phyloP scores from a whole-genome alignment of 768 basidiomycete genomes.

The Boletus reticulatus region DNA sequence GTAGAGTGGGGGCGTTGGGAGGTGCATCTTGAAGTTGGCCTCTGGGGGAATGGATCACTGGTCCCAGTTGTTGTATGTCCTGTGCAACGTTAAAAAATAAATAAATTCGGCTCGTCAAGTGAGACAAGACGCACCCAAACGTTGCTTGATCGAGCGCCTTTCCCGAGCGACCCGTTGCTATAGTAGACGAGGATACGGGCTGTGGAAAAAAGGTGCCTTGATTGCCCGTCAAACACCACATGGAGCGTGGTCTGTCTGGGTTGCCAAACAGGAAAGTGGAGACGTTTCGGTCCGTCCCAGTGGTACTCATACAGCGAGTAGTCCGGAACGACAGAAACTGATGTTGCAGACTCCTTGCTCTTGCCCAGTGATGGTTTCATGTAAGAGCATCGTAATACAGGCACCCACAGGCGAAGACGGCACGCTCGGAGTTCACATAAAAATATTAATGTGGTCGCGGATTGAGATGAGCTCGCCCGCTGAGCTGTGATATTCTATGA shows the following conservation, averaged over 20 bases:
- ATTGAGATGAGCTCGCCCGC: not conserved
- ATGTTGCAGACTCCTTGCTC: constrained; percentile 7
- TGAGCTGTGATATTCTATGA: not conserved
- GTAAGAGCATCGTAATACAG: constrained; percentile 5
- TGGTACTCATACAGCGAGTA: constrained; percentile 19
- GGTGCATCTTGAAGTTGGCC: not conserved
- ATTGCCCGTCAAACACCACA: constrained; percentile 22
- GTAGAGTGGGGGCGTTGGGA: constrained; percentile 15
- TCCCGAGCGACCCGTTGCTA: not conserved
- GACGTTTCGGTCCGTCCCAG: constrained; percentile 24
- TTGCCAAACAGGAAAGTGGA: constrained; percentile 21
- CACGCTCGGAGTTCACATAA: not conserved
- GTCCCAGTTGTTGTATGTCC: constrained; percentile 19
- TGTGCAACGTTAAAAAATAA: not conserved
- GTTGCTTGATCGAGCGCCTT: constrained; percentile 7
- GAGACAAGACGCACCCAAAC: constrained; percentile 18
- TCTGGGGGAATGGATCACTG: constrained; percentile 9
- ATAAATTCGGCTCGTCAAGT: not conserved
- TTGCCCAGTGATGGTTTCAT: constrained; percentile 24
- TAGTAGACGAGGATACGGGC: constrained; percentile 22
- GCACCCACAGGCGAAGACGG: not conserved
- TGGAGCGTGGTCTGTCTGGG: constrained; percentile 22
- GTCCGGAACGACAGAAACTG: constrained; percentile 2
- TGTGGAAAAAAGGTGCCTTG: constrained; percentile 20
- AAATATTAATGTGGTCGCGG: not conserved